Conservation (phyloP, 768 basidiomycete genomes). For the Hebeloma cylindrosporum region DNA sequence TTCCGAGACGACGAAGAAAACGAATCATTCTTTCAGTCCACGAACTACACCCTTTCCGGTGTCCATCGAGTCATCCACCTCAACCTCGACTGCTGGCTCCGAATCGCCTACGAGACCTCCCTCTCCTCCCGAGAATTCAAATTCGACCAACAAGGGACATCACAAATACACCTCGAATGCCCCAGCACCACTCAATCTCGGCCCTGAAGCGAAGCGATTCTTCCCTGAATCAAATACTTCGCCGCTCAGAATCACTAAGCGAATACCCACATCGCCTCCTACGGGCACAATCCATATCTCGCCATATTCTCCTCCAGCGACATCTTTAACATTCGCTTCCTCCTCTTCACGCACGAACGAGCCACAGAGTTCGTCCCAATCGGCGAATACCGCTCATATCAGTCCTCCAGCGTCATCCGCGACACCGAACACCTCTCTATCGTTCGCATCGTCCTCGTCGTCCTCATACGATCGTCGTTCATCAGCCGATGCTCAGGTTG, state of each 20-base stretch:
- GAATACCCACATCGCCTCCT: constrained; percentile 20
- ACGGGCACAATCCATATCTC: background rate
- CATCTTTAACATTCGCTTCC: background rate
- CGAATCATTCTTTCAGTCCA: too few species aligned
- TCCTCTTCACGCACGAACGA: background rate
- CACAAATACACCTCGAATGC: constrained; percentile 16
- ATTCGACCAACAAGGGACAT: constrained; percentile 17
- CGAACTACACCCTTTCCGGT: too few species aligned
- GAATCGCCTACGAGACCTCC: background rate
- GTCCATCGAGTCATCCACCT: background rate
- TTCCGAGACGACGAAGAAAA: background rate
- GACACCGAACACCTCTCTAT: constrained; percentile 11
- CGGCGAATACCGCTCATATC: too few species aligned
- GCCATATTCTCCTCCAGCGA: constrained; percentile 2
- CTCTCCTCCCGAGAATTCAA: constrained; percentile 6
- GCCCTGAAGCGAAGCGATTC: constrained; percentile 1
- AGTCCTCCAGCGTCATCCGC: background rate
- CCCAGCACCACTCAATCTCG: constrained; percentile 16
- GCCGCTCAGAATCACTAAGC: constrained; percentile 29
- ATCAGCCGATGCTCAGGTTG: constrained; percentile 58
- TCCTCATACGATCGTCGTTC: constrained; percentile 31
- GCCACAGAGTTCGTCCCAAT: too few species aligned
- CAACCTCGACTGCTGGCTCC: background rate
- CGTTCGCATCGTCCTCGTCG: constrained; percentile 24
- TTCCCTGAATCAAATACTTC: constrained; percentile 11